Base-by-base conservation (phyloP, 164 flowering plant species). In the Hamamelis virginiana region DNA sequence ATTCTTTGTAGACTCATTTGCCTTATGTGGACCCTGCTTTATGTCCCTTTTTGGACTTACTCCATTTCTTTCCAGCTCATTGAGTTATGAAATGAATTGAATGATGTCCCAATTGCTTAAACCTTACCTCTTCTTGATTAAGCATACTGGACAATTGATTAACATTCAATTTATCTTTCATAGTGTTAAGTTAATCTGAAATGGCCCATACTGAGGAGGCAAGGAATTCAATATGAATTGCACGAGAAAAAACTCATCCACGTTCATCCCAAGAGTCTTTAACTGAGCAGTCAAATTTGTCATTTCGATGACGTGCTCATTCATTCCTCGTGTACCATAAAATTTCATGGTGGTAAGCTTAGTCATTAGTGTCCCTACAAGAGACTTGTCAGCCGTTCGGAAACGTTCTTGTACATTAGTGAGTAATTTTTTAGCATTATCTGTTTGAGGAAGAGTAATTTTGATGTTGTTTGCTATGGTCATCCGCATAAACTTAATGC, bases 401-500 rank as follows among this genome's bases (percentile, higher is more conserved):
- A 56, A 56, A 21, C 59, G 0, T 8, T 56, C 59, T 13, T 56
- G 27, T 1, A 56, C 9, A 56, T 26, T 9, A 5, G 21, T 21
- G 5, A 56, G 22, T 21, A 56, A 26, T 56, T 56, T 15, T 26
- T 26, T 56, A 9, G 33, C 16, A 56, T 0, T 56, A 3, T 56
- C n/a, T 9, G 8, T 19, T 15, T 9, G 23, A 10, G 68, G 48
- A 50, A 73, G 23, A 0, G 77, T 23, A 0, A 26, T 13, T 43
- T 74, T 74, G 22, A 74, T 67, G 23, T 77, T 74, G 27, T 45
- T 65, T 3, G 57, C 75, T 3, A 74, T 51, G 2, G 26, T 73
- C 77, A 74, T 74, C 33, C 69, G 27, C 72, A 77, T 70, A 26
- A 77, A 74, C 56, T 46, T 71, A 0, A 66, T 9, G 52, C 70